Percentiles rank a stretch among this genome's conserved stretches.
phyloP scores from a whole-genome alignment of 176 grass and related monocot genomes.

The Musa beccarii region DNA sequence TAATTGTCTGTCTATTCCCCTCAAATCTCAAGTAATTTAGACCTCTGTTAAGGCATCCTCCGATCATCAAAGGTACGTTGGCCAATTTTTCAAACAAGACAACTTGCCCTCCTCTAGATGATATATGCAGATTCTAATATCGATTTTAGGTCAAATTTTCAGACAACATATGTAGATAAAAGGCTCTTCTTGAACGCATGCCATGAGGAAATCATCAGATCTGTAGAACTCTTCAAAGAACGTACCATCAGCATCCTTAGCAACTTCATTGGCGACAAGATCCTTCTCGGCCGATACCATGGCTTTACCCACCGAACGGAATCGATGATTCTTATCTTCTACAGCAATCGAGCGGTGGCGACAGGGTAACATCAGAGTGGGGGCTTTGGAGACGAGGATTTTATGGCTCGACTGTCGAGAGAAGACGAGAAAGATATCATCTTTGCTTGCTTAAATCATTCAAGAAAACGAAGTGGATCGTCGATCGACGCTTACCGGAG shows the following conservation, averaged over 20 bases:
- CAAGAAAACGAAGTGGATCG: neutral
- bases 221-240: neutral
- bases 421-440: neutral
- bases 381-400: neutral
- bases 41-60: neutral
- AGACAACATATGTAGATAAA: neutral
- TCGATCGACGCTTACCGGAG: neutral
- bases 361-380: neutral
- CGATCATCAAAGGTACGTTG: neutral
- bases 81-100: neutral
- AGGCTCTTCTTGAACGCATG: neutral
- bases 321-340: neutral
- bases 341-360: neutral
- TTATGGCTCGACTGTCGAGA: neutral
- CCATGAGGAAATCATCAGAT: neutral
- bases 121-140: neutral
- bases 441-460: neutral
- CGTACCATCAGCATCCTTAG: neutral
- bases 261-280: neutral
- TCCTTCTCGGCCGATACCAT: conserved; percentile 11
- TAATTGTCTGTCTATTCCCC: too few relatives aligned
- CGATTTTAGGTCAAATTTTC: neutral
- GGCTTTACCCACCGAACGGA: neutral
- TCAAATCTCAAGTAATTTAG: neutral
- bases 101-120: neutral